Evolutionary conservation across 2,329 filamentous ascomycete species (phyloP).

Genomic region (Hypoxylon sp.): DNA sequence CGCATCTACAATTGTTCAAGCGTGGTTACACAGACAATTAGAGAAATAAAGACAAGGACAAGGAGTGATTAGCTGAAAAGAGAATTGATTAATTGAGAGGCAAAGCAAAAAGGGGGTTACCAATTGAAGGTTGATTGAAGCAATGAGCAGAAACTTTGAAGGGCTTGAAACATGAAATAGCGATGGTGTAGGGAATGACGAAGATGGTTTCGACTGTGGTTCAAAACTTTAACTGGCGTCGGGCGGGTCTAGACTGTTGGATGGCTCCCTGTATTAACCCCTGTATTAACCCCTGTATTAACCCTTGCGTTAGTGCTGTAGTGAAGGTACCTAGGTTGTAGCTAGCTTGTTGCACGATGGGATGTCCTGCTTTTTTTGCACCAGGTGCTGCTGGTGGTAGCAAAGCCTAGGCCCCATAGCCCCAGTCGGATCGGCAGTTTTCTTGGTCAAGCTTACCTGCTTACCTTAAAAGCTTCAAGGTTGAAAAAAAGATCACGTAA

Average conservation of each 20-base stretch:
- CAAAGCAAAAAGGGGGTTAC: neutral
- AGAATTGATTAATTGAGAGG: conserved; percentile 14
- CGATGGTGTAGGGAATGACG: conserved; percentile 39
- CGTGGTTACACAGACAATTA: conserved; percentile 15
- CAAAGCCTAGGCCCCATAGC: conserved; percentile 29
- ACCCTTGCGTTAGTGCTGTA: conserved; percentile 5
- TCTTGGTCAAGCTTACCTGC: conserved; percentile 31
- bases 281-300: conserved; percentile 20
- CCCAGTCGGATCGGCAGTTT: conserved; percentile 41
- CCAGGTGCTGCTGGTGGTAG: neutral
- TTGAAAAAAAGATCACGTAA: conserved; percentile 8
- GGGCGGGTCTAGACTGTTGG: conserved; percentile 22
- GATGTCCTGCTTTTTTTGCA: neutral
- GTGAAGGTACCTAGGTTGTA: neutral
- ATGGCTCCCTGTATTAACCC: conserved; percentile 17
- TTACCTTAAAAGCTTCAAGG: conserved; percentile 18
- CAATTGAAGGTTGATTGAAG: conserved; percentile 14
- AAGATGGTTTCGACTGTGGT: conserved; percentile 38
- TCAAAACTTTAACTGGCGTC: conserved; percentile 34
- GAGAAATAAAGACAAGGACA: conserved; percentile 13
- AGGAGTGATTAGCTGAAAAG: neutral
- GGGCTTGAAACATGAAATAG: conserved; percentile 30
- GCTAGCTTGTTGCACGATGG: conserved; percentile 11
- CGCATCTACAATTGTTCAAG: conserved; percentile 29
- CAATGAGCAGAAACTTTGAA: conserved; percentile 3